Evolutionary conservation across 129 eudicot species (phyloP), one percentile per base, ranked within the genome.

Genomic region (Calendula officinalis): DNA sequence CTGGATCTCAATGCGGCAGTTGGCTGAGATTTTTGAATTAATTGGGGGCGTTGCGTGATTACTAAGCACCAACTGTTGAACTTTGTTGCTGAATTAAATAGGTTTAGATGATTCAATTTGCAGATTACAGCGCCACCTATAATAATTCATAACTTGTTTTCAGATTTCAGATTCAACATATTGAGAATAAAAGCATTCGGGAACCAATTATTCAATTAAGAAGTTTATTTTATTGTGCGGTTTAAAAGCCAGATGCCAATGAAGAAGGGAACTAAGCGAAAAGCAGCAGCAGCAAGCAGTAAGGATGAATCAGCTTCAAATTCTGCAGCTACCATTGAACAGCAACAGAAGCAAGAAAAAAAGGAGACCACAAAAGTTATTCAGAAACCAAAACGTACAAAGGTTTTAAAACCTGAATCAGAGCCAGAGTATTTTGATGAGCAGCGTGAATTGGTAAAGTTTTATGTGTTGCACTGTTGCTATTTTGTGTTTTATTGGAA

Each of bases 391-490:
- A 84, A 76, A 76, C 80, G 87, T 41, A 40, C 90, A 0, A 84
- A 69, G 74, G 42, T 42, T 58, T 27, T 77, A 1, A 86, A 82
- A 67, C 83, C 88, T 51, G 80, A 76, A 15, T 35, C 77, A 11
- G 91, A 83, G 66, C 80, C 90, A 2, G 91, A 82, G 88, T 92
- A 62, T 73, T 92, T 92, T 56, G 70, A 74, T 9, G 98, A 92
- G 17, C 78, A 85, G 80, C 96, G 98, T 27, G 82, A 88, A 72
- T 68, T 92, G 96, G 98, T 91, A 82, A 6, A 6, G 2, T 49
- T 65, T 0, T 11, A 5, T 34, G 7, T 30, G 14, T 30, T 55
- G 53, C 39, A 8, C 5, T 5, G n/a, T n/a, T 22, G 30, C 1
- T 40, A 1, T 3, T 27, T 52, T 50, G n/a, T 6, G 5, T 13